These are phyloP conservation scores for Debaryomyces psychrophilus DNA, from an alignment of 1,139 yeast species.

Conservation along the genomic window DNA sequence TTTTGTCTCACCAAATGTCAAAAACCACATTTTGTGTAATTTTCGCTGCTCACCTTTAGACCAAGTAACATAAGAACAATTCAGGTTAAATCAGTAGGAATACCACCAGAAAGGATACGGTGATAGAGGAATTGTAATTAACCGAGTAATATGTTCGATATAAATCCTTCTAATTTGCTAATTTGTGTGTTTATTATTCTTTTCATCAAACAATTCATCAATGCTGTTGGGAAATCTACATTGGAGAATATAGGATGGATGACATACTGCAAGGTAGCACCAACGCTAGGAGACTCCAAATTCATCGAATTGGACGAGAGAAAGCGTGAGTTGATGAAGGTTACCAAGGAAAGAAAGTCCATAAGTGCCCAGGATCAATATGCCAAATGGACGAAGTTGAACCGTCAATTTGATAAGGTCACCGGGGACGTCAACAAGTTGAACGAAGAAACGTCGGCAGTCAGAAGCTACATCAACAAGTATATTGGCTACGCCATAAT, in stretches of 20 bases:
- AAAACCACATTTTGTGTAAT: slow-evolving; percentile 5
- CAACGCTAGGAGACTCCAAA: slow-evolving; percentile 32
- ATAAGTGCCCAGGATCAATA: slow-evolving; percentile 91
- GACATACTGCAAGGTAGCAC: slow-evolving; percentile 39
- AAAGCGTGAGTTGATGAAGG: slow-evolving; percentile 48
- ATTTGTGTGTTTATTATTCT: slow-evolving; percentile 34
- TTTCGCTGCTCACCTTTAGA: not conserved
- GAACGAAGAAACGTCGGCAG: slow-evolving; percentile 37
- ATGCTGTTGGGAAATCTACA: slow-evolving; percentile 36
- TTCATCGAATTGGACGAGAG: slow-evolving; percentile 39
- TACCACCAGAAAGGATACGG: not conserved
- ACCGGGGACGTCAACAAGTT: slow-evolving; percentile 53
- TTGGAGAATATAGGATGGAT: slow-evolving; percentile 46
- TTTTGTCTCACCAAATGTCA: not conserved
- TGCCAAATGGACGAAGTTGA: slow-evolving; percentile 94
- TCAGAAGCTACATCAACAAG: slow-evolving; percentile 42
- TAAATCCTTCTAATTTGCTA: slow-evolving; percentile 36
- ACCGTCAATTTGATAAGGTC: slow-evolving; percentile 67
- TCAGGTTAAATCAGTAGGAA: not conserved
- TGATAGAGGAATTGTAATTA: not conserved
- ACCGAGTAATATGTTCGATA: slow-evolving; percentile 24
- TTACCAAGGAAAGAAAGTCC: slow-evolving; percentile 56
- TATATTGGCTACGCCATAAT: slow-evolving; percentile 30
- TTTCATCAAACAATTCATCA: slow-evolving; percentile 32
- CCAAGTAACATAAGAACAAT: not conserved